Base-by-base conservation (phyloP, 202 grass and related monocot genomes). In the Tripidium arundinaceum region DNA sequence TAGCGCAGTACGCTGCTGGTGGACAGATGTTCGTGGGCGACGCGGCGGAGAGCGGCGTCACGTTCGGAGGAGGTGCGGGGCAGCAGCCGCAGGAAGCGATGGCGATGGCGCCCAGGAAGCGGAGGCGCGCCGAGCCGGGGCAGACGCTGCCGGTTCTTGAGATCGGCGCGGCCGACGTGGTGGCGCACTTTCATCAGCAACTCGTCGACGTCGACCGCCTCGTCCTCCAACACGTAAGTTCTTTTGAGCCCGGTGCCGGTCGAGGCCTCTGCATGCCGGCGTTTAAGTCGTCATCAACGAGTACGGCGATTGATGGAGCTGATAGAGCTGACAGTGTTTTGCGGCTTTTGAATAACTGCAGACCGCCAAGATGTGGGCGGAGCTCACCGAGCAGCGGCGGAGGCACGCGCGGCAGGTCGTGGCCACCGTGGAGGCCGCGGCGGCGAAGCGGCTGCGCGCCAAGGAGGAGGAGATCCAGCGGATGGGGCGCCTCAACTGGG, bases 391-490 rank as follows among this genome's bases (percentile, higher is more conserved):
- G 88, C 78, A 87, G 88, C 28, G 83, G 14, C 63, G 70, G 24
- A 70, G 79, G 37, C 72, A 88, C 28, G 55, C 67, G 29, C 45
- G 83, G 70, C 50, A 79, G 5, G n/a, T 98, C 26, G 67, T 58
- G 8, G 79, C 57, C 1, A 65, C 84, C 13, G 77, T 90, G 37
- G 87, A 89, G 83, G 77, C 79, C 10, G 70, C 59, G 59, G 68
- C 91, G 55, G 78, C 84, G 36, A 87, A 76, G 69, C 62, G 85
- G 49, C 77, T 97, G 5, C 79, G 83, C 60, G 85, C 54, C 14
- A 91, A 86, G 58, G 84, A 88, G 50, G 94, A 91, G 4, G 89
- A 94, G 76, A 86, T 86, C 31, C 77, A 65, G 16, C 70, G 83
- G 39, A 14, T 91, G 25, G 45, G 69, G 1, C 42, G 86, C 15